These are phyloP conservation scores for Torulaspora franciscae DNA, from an alignment of 805 yeast species.

Conservation along the genomic window DNA sequence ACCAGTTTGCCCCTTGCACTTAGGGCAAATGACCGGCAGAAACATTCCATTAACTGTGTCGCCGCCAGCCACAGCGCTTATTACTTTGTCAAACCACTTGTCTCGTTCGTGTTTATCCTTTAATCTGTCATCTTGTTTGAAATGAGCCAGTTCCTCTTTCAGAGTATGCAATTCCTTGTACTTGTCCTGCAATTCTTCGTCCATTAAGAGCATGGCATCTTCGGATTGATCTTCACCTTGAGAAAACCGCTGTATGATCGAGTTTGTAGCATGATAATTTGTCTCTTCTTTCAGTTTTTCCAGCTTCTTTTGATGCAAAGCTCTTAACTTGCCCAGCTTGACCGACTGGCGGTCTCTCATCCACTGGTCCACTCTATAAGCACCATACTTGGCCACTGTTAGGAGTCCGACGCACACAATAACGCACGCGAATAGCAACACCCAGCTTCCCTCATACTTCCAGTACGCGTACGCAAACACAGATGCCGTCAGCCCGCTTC, in stretches of 20 bases:
- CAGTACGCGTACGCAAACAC: slow-evolving; percentile 8
- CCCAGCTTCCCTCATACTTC: slow-evolving; percentile 7
- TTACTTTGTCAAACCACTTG: slow-evolving; percentile 35
- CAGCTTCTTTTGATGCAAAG: slow-evolving; percentile 49
- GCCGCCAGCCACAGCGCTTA: slow-evolving; percentile 31
- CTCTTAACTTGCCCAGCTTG: slow-evolving; percentile 36
- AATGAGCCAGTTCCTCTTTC: slow-evolving; percentile 28
- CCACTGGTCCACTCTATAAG: slow-evolving; percentile 10
- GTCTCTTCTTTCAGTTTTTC: slow-evolving; percentile 68
- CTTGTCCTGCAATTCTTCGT: slow-evolving; percentile 41
- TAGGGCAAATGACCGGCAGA: slow-evolving; percentile 23
- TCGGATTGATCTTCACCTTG: slow-evolving; percentile 47
- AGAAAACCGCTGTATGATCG: slow-evolving; percentile 61
- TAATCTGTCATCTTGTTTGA: slow-evolving; percentile 16
- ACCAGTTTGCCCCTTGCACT: slow-evolving; percentile 27
- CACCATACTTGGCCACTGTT: slow-evolving; percentile 9
- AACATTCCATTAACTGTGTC: slow-evolving; percentile 17
- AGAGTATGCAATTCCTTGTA: slow-evolving; percentile 39
- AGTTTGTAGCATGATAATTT: slow-evolving; percentile 68
- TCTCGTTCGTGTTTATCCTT: slow-evolving; percentile 28
- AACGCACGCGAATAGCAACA: not conserved
- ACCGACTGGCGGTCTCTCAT: slow-evolving; percentile 14
- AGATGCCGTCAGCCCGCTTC: slow-evolving; percentile 11
- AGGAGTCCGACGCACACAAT: slow-evolving; percentile 5
- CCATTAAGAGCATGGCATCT: slow-evolving; percentile 42